Base-by-base conservation (phyloP, 2,329 filamentous ascomycete genomes). In the Colletotrichum neosansevieriae region DNA sequence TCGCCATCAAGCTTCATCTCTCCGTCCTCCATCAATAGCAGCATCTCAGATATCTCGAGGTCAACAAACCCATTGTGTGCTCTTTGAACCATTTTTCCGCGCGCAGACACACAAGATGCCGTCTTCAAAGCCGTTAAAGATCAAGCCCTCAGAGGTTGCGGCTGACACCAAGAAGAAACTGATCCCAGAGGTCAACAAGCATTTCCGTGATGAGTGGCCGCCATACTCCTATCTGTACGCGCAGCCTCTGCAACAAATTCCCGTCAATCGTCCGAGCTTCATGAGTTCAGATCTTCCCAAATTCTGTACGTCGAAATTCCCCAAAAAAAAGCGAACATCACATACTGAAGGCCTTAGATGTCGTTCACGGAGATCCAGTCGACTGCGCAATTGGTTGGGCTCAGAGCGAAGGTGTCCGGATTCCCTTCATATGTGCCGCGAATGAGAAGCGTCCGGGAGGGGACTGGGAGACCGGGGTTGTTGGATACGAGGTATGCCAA, bases 381-480 rank as follows among this genome's bases (percentile, higher is more conserved):
- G 67, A 68, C 36, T 58, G 47, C 38, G 58, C 58, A 7, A 54
- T 69, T 6, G 63, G 67, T 19, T 69, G 67, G 67, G 67, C 67
- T 11, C 57, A 67, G 51, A 61, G 56, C 2, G 67, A 69, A 45
- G 63, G 67, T 2, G 74, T 81, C 42, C 78, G 80, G 3, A 85
- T 92, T 63, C 89, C 90, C 0, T 89, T 93, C 67, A 87, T 93
- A 70, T 93, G 91, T 72, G 87, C 89, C 63, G 92, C 92, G 54
- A 93, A 94, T 79, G 92, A 94, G 76, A 92, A 91, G 75, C 85
- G 91, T 42, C 86, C 92, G 0, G 92, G 92, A 10, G 92, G 92
- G n/a, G 91, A 94, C 75, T 94, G 92, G 92, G 91, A 94, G 73
- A 91, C 86, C 6, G 85, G 84, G 69, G 83, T 80, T 12, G 76